Conservation (phyloP, 2,329 filamentous ascomycete genomes). For the Phialocephala sp. region DNA sequence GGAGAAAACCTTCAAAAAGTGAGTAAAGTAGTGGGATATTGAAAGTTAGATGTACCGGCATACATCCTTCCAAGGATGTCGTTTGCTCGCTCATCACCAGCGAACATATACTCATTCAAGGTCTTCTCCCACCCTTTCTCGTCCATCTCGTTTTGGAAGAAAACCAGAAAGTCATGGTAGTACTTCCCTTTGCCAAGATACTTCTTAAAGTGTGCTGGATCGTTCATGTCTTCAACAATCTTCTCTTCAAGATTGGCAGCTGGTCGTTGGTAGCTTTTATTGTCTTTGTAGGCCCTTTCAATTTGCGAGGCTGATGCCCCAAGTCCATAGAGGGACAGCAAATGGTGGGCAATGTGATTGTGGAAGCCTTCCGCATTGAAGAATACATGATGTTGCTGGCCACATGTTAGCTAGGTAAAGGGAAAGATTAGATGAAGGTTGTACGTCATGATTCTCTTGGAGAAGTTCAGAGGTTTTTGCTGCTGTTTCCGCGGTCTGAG, state of each 20-base stretch:
- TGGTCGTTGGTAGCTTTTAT: conserved; percentile 70
- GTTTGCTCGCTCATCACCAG: conserved; percentile 66
- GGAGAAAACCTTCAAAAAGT: conserved; percentile 62
- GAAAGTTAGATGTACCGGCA: conserved; percentile 52
- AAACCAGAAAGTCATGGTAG: conserved; percentile 77
- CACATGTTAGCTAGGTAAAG: conserved; percentile 14
- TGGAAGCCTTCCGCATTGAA: conserved; percentile 80
- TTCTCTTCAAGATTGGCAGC: conserved; percentile 52
- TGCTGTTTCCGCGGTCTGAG: conserved; percentile 64
- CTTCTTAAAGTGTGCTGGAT: conserved; percentile 59
- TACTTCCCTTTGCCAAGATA: conserved; percentile 67
- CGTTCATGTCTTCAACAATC: conserved; percentile 53
- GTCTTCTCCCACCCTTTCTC: conserved; percentile 64
- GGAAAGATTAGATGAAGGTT: background rate
- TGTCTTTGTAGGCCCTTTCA: conserved; percentile 66
- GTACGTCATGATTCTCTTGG: conserved; percentile 73
- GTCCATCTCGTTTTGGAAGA: conserved; percentile 77
- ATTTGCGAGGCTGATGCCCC: conserved; percentile 67
- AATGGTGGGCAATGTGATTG: conserved; percentile 81
- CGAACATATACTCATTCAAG: conserved; percentile 72
- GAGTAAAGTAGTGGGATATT: background rate
- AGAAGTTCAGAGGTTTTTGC: conserved; percentile 69
- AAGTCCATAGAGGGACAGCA: conserved; percentile 78
- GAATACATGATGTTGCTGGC: conserved; percentile 75
- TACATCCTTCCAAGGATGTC: conserved; percentile 73